Percentiles rank a stretch among this genome's conserved stretches.
Evolutionary conservation across 2,329 filamentous ascomycete species (phyloP).

Genomic region (Fusarium agapanthi): DNA sequence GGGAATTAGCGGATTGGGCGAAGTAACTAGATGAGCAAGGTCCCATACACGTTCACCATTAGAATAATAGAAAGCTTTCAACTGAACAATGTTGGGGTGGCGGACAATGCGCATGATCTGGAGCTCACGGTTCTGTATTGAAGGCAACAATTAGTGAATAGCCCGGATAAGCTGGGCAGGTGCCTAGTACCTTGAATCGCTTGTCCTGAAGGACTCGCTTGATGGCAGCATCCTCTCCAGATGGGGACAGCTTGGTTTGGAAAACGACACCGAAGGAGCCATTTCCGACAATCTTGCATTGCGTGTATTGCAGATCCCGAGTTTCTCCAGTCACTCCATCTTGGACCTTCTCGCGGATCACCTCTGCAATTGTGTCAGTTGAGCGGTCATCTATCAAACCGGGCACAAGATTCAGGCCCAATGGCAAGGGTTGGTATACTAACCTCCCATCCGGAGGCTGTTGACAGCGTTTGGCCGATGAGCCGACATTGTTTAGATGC

Average conservation of each 20-base stretch:
- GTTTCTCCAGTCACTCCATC: slow-evolving; percentile 97
- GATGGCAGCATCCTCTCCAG: slow-evolving; percentile 97
- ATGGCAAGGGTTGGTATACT: slow-evolving; percentile 51
- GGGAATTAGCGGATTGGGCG: slow-evolving; percentile 23
- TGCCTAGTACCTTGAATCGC: slow-evolving; percentile 86
- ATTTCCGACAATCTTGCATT: slow-evolving; percentile 99
- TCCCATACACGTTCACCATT: slow-evolving; percentile 90
- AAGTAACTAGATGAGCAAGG: neutral
- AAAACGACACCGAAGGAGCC: slow-evolving; percentile 99
- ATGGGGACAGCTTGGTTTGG: slow-evolving; percentile 98
- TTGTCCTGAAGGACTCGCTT: slow-evolving; percentile 99
- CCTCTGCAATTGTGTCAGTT: slow-evolving; percentile 67
- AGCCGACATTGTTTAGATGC: slow-evolving; percentile 74
- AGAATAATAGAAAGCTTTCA: slow-evolving; percentile 99
- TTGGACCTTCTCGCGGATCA: slow-evolving; percentile 98
- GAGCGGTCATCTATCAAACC: neutral
- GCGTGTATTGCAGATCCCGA: slow-evolving; percentile 96
- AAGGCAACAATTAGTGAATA: slow-evolving; percentile 24
- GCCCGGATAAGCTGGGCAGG: neutral
- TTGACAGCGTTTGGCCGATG: slow-evolving; percentile 90
- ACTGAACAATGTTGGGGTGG: slow-evolving; percentile 97
- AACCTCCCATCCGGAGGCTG: slow-evolving; percentile 95
- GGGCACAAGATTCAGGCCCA: neutral
- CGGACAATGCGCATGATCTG: slow-evolving; percentile 99
- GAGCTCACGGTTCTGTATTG: slow-evolving; percentile 87